A percentile compares a stretch with the other conserved stretches of the same genome.
Evolutionary conservation across 2,329 filamentous ascomycete species (phyloP).

Genomic region (Talaromyces sp.): DNA sequence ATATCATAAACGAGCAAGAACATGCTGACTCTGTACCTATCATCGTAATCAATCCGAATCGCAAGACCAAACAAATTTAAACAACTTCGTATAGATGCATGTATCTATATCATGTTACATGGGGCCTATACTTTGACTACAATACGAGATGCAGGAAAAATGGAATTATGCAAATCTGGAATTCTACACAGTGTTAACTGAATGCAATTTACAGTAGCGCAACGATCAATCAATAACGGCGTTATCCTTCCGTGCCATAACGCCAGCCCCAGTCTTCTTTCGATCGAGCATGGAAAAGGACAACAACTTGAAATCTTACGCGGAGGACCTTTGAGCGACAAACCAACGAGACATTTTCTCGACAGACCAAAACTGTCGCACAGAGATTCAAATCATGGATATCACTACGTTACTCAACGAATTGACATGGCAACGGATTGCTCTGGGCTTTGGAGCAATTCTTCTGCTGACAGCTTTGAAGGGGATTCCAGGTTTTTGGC

Average conservation of each 20-base stretch:
- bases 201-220: neutral
- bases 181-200: neutral
- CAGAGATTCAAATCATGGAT: neutral
- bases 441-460: neutral
- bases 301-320: neutral
- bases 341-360: neutral
- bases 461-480: neutral
- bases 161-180: neutral
- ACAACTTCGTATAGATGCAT: neutral
- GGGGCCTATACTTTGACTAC: neutral
- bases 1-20: neutral
- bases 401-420: neutral
- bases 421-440: neutral
- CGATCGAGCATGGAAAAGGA: neutral
- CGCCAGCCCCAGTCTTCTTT: neutral
- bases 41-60: neutral
- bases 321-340: neutral
- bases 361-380: neutral
- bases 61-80: too few species aligned
- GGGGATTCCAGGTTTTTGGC: slow-evolving; percentile 1
- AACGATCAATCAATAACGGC: neutral
- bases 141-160: neutral
- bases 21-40: slow-evolving; percentile 22
- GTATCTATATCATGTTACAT: neutral
- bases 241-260: too few species aligned